Evolutionary conservation across 164 flowering plant species (phyloP).

Genomic region (Chloranthus sessilifolius): DNA sequence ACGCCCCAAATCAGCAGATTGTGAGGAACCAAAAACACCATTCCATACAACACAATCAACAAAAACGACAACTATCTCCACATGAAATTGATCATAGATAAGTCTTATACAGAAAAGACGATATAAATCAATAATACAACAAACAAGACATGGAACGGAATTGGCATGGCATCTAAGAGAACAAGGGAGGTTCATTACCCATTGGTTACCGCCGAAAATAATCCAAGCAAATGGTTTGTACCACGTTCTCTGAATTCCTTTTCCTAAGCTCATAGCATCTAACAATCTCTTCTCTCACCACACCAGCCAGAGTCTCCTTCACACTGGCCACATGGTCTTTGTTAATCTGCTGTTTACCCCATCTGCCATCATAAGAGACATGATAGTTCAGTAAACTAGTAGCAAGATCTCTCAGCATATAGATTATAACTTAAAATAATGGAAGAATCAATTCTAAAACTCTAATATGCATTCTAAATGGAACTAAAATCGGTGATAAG

Average conservation of each 20-base stretch:
- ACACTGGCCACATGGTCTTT: neutral
- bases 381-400: no score
- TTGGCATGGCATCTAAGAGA: slow-evolving; percentile 23
- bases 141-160: slow-evolving; percentile 22
- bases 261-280: slow-evolving; percentile 1
- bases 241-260: slow-evolving; percentile 13
- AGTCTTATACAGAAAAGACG: slow-evolving; percentile 23
- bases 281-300: neutral
- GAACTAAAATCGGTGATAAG: no score
- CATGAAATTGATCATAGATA: no score
- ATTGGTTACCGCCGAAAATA: slow-evolving; percentile 9
- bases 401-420: no score
- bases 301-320: neutral
- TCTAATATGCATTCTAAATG: no score
- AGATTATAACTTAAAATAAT: no score
- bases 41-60: no score
- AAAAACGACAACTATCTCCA: no score
- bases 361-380: slow-evolving; percentile 8
- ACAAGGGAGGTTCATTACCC: slow-evolving; percentile 21
- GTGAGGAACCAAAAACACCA: no score
- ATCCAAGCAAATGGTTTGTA: slow-evolving; percentile 26
- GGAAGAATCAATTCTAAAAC: no score
- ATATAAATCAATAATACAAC: slow-evolving; percentile 21
- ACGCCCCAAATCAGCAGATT: no score
- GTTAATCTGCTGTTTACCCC: neutral